Evolutionary conservation across 495 filamentous ascomycete species (phyloP), one percentile per base, ranked within the genome.

Genomic region (Podospora pseudopauciseta): DNA sequence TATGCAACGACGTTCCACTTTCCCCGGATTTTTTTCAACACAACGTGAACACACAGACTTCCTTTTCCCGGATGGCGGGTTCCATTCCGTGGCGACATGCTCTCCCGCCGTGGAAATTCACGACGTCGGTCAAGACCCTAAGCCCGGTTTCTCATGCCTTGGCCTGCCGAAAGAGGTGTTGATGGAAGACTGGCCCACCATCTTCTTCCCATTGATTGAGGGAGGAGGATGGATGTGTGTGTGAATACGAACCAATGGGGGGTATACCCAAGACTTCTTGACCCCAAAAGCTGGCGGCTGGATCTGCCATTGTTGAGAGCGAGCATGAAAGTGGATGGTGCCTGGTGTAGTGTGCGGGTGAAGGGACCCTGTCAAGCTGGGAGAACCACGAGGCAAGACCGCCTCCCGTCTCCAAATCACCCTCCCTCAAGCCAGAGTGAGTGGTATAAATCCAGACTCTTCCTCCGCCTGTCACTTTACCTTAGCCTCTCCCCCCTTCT

Each of bases 1-100:
- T 63, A 66, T 69, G 68, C 64, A 66, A 66, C 30, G 64, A 20
- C n/a, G 55, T 58, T 63, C 59, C 64, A 59, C 65, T 55, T 63
- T 64, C 64, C 68, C 68, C 68, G 26, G 64, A 63, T 64, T 69
- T 54, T 54, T 7, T 30, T 27, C 15, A 30, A 20, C 39, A 15
- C 34, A 57, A 39, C 16, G 39, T 49, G 39, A 49, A 16, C 39
- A 49, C 39, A 16, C 39, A 16, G 39, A 49, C 1, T 49, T 49
- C 9, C 39, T 13, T 32, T 7, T 13, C 39, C 39, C 39, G 39
- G 39, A 16, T 49, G 9, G 39, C 15, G 39, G 39, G 39, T 49
- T 49, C 39, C 39, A 49, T 49, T 49, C 39, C 39, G 39, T 49
- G 39, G 39, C 39, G 39, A 49, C 39, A 49, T 49, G 39, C 55